Conservation (phyloP, 2,329 filamentous ascomycete species). For the Rhinocladiella similis region DNA sequence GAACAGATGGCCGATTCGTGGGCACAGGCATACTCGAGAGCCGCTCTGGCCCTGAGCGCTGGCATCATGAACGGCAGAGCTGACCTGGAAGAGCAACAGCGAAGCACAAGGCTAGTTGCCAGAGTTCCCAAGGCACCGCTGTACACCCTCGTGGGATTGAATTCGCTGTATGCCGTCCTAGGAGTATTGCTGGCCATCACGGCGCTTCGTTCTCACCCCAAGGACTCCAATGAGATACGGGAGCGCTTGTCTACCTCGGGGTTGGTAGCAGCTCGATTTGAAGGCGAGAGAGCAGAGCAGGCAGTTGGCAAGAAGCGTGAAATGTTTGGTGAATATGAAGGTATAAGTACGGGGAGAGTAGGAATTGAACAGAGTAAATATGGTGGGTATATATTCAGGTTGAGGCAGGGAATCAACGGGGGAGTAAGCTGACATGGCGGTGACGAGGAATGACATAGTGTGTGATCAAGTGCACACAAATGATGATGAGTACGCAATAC, state of each 20-base stretch:
- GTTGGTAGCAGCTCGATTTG: neutral
- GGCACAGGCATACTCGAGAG: constrained; percentile 8
- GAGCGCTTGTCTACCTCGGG: constrained; percentile 1
- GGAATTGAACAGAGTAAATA: neutral
- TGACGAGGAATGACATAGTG: neutral
- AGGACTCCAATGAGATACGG: neutral
- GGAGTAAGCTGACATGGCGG: neutral
- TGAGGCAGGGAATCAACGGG: neutral
- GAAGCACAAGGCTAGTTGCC: constrained; percentile 9
- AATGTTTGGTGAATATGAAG: neutral
- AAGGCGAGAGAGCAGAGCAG: constrained; percentile 44
- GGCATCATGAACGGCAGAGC: neutral
- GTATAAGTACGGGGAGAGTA: neutral
- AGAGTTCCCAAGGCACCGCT: constrained; percentile 17
- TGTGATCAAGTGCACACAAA: too few species aligned
- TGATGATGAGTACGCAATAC: too few species aligned
- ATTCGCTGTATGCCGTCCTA: constrained; percentile 14
- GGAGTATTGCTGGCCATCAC: constrained; percentile 7
- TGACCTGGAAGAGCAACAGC: constrained; percentile 7
- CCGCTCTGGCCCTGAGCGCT: constrained; percentile 5
- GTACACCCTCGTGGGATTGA: constrained; percentile 10
- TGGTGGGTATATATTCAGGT: neutral
- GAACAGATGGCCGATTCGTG: constrained; percentile 9
- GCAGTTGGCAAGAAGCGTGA: constrained; percentile 34
- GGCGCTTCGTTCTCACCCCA: neutral